phyloP scores from a whole-genome alignment of 805 yeast genomes.

The Ogataea ganodermae region DNA sequence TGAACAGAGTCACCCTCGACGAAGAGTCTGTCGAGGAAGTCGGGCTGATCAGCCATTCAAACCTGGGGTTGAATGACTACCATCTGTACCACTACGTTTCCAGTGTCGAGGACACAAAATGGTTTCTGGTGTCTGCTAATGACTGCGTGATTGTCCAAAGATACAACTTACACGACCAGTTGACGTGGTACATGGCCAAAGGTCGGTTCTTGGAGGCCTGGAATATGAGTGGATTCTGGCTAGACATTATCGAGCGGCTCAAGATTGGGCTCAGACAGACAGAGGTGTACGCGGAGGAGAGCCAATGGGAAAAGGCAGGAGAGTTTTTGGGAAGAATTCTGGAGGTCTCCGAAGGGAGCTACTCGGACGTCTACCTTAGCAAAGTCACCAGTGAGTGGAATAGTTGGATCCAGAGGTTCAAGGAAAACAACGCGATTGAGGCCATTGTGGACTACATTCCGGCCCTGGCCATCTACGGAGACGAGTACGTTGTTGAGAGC shows the following conservation, averaged over 20 bases:
- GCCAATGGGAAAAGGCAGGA: conserved; percentile 60
- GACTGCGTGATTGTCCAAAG: conserved; percentile 81
- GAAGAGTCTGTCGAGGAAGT: conserved; percentile 81
- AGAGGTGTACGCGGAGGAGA: conserved; percentile 42
- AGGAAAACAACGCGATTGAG: conserved; percentile 46
- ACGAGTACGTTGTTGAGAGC: conserved; percentile 33
- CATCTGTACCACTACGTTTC: conserved; percentile 59
- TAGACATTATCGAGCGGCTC: conserved; percentile 51
- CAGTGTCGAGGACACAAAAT: conserved; percentile 37
- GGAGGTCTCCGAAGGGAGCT: conserved; percentile 23
- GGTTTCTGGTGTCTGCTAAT: conserved; percentile 73
- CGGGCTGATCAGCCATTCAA: conserved; percentile 55
- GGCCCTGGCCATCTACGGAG: conserved; percentile 29
- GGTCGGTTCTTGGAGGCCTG: conserved; percentile 69
- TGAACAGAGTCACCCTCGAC: conserved; percentile 65
- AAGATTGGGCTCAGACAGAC: conserved; percentile 62
- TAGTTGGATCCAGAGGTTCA: conserved; percentile 56
- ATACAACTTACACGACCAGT: conserved; percentile 66
- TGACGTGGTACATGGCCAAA: conserved; percentile 67
- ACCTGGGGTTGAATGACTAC: conserved; percentile 79
- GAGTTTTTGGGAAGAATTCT: conserved; percentile 47
- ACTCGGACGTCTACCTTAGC: conserved; percentile 24
- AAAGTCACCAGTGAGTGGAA: conserved; percentile 57
- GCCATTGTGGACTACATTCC: conserved; percentile 63
- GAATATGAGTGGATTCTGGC: conserved; percentile 65